These are phyloP conservation scores for Ustilago curta DNA, from an alignment of 1,284 basidiomycete species.

Conservation along the genomic window DNA sequence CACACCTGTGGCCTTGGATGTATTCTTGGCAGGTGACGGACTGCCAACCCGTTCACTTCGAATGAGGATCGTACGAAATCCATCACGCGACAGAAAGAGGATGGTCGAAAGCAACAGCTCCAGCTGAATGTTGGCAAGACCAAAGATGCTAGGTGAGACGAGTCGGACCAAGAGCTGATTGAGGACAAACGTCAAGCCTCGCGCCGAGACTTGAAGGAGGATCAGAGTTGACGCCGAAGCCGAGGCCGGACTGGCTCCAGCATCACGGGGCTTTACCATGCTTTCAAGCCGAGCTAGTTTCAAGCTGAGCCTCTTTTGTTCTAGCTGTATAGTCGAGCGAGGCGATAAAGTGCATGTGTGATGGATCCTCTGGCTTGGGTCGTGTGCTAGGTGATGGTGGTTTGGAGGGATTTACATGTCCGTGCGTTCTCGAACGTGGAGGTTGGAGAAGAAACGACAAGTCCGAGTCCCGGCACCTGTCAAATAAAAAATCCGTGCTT, in stretches of 20 bases:
- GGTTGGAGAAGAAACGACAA: too few species aligned
- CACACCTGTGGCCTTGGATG: neutral
- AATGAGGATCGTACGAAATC: constrained; percentile 72
- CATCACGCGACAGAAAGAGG: constrained; percentile 90
- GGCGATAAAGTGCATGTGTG: too few species aligned
- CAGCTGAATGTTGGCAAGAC: constrained; percentile 86
- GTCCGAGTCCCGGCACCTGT: neutral
- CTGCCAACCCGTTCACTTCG: constrained; percentile 24
- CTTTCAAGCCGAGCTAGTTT: too few species aligned
- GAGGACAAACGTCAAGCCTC: constrained; percentile 85
- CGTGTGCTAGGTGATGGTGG: too few species aligned
- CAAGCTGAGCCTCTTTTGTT: neutral
- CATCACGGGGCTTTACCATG: neutral
- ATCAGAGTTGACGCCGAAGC: constrained; percentile 81
- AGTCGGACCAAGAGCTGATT: constrained; percentile 89
- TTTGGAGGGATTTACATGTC: too few species aligned
- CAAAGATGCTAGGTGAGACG: constrained; percentile 85
- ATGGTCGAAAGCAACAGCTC: constrained; percentile 88
- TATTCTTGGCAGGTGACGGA: neutral
- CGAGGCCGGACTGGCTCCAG: neutral
- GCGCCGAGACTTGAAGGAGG: constrained; percentile 84
- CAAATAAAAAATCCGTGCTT: neutral
- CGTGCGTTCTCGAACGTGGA: too few species aligned
- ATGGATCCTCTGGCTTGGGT: too few species aligned
- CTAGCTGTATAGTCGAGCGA: too few species aligned